Base-by-base conservation (phyloP, 768 basidiomycete species). In the Trametes meyenii region DNA sequence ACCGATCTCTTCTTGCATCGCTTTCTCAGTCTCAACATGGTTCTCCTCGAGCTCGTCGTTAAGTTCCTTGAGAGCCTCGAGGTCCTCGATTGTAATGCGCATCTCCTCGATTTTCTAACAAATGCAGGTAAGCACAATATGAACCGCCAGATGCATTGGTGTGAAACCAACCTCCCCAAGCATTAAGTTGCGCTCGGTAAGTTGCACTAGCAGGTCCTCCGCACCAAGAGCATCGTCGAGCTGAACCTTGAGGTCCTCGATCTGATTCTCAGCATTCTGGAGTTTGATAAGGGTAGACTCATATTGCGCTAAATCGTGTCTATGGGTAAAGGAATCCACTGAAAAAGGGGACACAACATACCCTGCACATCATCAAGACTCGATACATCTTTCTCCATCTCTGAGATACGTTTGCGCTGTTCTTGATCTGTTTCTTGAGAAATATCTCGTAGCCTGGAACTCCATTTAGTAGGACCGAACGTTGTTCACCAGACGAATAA, bases 21-120 rank as follows among this genome's bases (percentile, higher is more conserved):
- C 84, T 72, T 92, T 95, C 76, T 98, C 96, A 0, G 94, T 92
- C 74, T 97, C 96, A 2, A 92, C 72, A 64, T 98, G 96, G 68
- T 93, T 95, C 75, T 98, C 96, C 73, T 98, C 97, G 2, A 99
- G 83, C 75, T 99, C 97, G 63, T 99, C 96, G 58, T 90, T 94
- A 50, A 99, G 88, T 69, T 98, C 97, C 71, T 96, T 92, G 43
- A 99, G 84, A 12, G 95, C 86, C 71, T 99, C 97, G 3, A 98
- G 85, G 69, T 99, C 97, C 72, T 98, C 96, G 56, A 98, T 94
- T 0, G 92, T 92, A 56, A 93, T 88, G 13, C 94, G 85, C 91
- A 98, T 96, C 75, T 98, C 95, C 72, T 98, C 97, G 65, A 98
- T 94, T 86, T 95, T 96, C 92, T 96, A 50, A 39, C 11, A 35